Evolutionary conservation across 495 filamentous ascomycete genomes (phyloP).

Genomic region (Rhizodiscina lignyota): DNA sequence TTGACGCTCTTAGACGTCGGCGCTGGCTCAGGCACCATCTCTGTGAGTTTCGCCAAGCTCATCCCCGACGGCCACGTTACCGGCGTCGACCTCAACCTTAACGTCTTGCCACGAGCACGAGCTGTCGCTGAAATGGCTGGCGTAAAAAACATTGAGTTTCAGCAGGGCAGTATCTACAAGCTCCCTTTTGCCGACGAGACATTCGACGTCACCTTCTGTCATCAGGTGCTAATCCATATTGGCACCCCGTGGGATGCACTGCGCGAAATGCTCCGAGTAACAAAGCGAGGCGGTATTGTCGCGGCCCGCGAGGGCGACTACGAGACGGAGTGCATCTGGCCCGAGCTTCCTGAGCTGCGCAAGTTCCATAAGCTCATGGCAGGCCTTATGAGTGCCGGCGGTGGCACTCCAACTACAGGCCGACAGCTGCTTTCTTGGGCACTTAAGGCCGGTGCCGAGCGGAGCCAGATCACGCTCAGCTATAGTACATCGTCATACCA

Average conservation of each 20-base stretch:
- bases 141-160: slow-evolving; percentile 23
- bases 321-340: slow-evolving; percentile 21
- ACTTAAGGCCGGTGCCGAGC: slow-evolving; percentile 22
- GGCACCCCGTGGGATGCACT: slow-evolving; percentile 20
- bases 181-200: slow-evolving; percentile 24
- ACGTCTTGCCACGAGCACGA: slow-evolving; percentile 21
- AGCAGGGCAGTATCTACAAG: slow-evolving; percentile 19
- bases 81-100: slow-evolving; percentile 23
- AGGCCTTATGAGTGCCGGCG: slow-evolving; percentile 12
- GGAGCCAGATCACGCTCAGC: slow-evolving; percentile 19
- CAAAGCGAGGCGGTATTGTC: slow-evolving; percentile 25
- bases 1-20: slow-evolving; percentile 24
- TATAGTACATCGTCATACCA: too few relatives aligned
- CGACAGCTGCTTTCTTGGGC: slow-evolving; percentile 27
- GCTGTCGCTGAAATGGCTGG: slow-evolving; percentile 14
- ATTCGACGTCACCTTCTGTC: slow-evolving; percentile 26
- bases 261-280: slow-evolving; percentile 27
- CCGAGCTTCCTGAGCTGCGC: slow-evolving; percentile 17
- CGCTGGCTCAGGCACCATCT: slow-evolving; percentile 24
- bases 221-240: slow-evolving; percentile 26
- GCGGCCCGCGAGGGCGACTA: slow-evolving; percentile 26
- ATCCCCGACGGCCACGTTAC: slow-evolving; percentile 24
- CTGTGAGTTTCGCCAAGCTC: slow-evolving; percentile 18
- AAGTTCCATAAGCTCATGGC: slow-evolving; percentile 21
- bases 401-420: slow-evolving; percentile 20